Base-by-base conservation (phyloP, 2,329 filamentous ascomycete genomes). In the Fusarium nygamai region DNA sequence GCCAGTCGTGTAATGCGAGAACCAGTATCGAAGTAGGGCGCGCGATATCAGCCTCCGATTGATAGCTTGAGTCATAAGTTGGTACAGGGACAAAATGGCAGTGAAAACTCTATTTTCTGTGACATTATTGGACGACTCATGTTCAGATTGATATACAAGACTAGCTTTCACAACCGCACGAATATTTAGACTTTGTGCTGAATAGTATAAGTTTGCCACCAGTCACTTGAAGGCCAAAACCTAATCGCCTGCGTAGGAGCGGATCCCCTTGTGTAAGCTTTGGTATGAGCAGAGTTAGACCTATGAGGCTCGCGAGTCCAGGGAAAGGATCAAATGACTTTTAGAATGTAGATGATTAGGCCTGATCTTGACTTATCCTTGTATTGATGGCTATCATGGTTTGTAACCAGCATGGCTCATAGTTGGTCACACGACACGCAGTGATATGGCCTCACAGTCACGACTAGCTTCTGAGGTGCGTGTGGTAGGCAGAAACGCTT, bases 21-120 rank as follows among this genome's bases (percentile, higher is more conserved):
- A 10, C 6, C 8, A 51, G 17, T 24, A 20, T 10, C 3, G 4
- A n/a, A 31, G 29, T 3, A n/a, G n/a, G 5, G 8, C 7, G 22
- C 6, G 8, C 11, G 29, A n/a, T n/a, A 12, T 9, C 4, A n/a
- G 14, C 20, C 1, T 10, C 29, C 0, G 16, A 9, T n/a, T 33
- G 11, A 5, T 8, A 34, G 8, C 3, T 24, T 34, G 17, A 20
- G 31, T 14, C 48, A 51, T 8, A 34, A 24, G 8, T 8, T 20
- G 17, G 17, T 51, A 14, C n/a, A 17, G 48, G 47, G 5, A 24
- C 22, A 13, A 9, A 19, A 6, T n/a, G 22, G 22, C 11, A 24
- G 29, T 24, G 8, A 9, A 24, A 19, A 33, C 22, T 51, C 16
- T 51, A 24, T 24, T 51, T 19, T 17, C 3, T 20, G 22, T 14